Percentiles rank a stretch among this genome's conserved stretches.
phyloP scores from a whole-genome alignment of 345 rosid genomes.

The Dipteronia sinensis region DNA sequence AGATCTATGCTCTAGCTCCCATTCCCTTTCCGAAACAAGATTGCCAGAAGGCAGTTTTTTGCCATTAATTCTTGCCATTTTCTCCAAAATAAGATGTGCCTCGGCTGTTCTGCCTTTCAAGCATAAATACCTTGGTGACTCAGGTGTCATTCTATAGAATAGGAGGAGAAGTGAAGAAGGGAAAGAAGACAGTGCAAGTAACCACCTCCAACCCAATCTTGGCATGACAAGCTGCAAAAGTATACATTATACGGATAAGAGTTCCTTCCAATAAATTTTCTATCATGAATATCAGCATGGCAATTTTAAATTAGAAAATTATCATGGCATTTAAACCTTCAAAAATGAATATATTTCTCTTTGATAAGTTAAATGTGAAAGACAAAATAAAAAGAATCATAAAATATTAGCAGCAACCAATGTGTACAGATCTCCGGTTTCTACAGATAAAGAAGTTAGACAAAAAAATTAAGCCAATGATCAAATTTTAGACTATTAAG shows the following conservation, averaged over 20 bases:
- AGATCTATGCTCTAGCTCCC: conserved; percentile 51
- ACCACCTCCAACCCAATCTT: conserved; percentile 87
- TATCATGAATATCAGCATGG: not conserved
- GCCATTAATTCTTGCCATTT: conserved; percentile 57
- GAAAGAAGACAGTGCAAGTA: conserved; percentile 72
- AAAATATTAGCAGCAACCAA: not conserved
- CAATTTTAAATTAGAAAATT: not conserved
- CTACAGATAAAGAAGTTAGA: not conserved
- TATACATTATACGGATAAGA: conserved; percentile 7
- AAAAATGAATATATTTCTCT: not conserved
- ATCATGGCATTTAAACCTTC: not conserved
- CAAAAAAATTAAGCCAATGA: not conserved
- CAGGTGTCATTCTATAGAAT: conserved; percentile 70
- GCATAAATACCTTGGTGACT: conserved; percentile 87
- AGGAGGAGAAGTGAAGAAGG: conserved; percentile 78
- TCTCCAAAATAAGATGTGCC: conserved; percentile 64
- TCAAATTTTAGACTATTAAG: not conserved
- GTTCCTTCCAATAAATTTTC: not conserved
- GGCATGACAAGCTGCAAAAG: conserved; percentile 86
- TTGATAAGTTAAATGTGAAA: conserved; percentile 3
- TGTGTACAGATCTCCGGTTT: not conserved
- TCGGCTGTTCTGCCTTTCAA: conserved; percentile 67
- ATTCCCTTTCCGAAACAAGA: conserved; percentile 62
- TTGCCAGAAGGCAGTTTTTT: conserved; percentile 61
- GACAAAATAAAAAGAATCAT: not conserved